These are phyloP conservation scores for Arachis hypogaea DNA, from an alignment of 306 rosid genomes.

Conservation along the genomic window DNA sequence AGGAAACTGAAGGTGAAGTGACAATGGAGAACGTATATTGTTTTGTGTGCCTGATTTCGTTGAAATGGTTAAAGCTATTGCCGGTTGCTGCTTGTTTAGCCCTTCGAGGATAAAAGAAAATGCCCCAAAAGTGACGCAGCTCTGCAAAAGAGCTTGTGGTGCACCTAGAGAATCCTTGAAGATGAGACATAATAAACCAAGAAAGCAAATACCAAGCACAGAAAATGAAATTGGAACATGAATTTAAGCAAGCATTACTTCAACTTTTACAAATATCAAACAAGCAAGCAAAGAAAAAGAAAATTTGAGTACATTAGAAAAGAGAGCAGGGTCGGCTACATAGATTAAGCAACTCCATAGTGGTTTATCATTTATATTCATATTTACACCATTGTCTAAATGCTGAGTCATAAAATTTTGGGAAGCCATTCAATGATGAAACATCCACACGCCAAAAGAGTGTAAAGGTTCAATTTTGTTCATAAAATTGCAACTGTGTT, in stretches of 20 bases:
- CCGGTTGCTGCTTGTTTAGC: constrained; percentile 73
- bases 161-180: constrained; percentile 54
- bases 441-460: neutral
- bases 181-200: constrained; percentile 4
- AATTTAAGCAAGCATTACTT: neutral
- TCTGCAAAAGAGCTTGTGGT: constrained; percentile 77
- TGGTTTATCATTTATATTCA: too few species aligned
- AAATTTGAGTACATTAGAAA: too few species aligned
- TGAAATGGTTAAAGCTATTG: constrained; percentile 57
- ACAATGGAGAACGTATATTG: constrained; percentile 37
- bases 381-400: too few species aligned
- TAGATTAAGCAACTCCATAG: too few species aligned
- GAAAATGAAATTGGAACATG: constrained; percentile 1
- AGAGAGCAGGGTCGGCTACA: too few species aligned
- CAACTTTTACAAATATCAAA: neutral
- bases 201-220: neutral
- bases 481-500: too few species aligned
- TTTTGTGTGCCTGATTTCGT: constrained; percentile 35
- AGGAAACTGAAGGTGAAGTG: constrained; percentile 62
- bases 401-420: neutral
- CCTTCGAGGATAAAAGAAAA: constrained; percentile 73
- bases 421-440: neutral
- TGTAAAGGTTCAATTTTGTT: too few species aligned
- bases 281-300: too few species aligned
- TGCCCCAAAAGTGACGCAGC: constrained; percentile 82